Conservation (phyloP, 129 eudicot genomes). For the Scalesia atractyloides region DNA sequence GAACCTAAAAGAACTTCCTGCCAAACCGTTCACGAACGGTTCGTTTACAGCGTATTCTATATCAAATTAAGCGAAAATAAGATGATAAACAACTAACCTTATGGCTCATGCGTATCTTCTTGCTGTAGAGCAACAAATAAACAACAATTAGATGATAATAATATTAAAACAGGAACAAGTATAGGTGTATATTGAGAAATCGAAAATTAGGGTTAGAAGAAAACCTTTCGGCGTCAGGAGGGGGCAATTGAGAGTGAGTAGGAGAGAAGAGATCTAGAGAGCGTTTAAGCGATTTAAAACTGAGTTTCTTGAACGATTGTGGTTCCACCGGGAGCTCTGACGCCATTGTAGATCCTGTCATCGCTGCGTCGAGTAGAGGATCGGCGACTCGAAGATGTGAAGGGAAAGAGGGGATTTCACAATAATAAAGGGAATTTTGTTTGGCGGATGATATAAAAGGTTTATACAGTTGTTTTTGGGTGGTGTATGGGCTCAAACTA, state of each 20-base stretch:
- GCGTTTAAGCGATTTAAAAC: slow-evolving; percentile 74
- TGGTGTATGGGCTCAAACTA: no score
- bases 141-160: not conserved
- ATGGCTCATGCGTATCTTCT: slow-evolving; percentile 79
- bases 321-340: slow-evolving; percentile 80
- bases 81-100: slow-evolving; percentile 54
- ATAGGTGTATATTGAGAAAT: not conserved
- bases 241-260: slow-evolving; percentile 69
- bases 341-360: slow-evolving; percentile 52
- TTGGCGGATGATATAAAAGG: no score
- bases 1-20: no score
- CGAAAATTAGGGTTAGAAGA: slow-evolving; percentile 29
- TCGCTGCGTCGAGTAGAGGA: not conserved
- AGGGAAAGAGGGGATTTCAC: not conserved
- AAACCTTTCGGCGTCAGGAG: slow-evolving; percentile 74
- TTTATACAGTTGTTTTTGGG: no score
- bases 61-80: slow-evolving; percentile 4
- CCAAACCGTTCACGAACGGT: no score
- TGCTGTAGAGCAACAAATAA: slow-evolving; percentile 50
- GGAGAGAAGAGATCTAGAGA: slow-evolving; percentile 92
- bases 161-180: not conserved
- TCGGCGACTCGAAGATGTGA: not conserved
- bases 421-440: not conserved
- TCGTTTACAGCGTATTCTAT: no score
- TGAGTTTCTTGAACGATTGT: slow-evolving; percentile 85